Conservation (phyloP, 1,284 basidiomycete genomes). For the Cutaneotrichosporon mucoides region DNA sequence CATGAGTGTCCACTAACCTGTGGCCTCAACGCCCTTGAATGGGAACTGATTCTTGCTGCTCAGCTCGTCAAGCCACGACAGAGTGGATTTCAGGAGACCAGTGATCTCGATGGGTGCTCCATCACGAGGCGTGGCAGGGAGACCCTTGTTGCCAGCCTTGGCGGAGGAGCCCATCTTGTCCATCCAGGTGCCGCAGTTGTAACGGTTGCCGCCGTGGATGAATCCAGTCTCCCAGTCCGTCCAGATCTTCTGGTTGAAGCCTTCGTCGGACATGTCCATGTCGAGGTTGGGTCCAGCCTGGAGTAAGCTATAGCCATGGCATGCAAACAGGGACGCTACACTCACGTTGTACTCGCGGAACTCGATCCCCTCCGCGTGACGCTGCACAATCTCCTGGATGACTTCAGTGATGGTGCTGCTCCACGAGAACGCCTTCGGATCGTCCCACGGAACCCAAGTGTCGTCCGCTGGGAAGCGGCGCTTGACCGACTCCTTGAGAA, state of each 20-base stretch:
- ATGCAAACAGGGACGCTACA: background rate
- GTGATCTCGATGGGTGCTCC: conserved; percentile 95
- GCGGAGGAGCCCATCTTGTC: conserved; percentile 93
- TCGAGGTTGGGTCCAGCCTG: conserved; percentile 87
- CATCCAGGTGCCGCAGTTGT: conserved; percentile 75
- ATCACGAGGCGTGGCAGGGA: conserved; percentile 90
- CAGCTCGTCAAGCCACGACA: conserved; percentile 78
- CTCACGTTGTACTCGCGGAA: conserved; percentile 84
- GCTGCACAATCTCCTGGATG: conserved; percentile 92
- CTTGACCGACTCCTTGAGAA: conserved; percentile 77
- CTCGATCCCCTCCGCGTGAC: conserved; percentile 85
- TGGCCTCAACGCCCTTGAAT: conserved; percentile 80
- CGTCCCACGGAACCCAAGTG: conserved; percentile 91
- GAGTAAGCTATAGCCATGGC: no score
- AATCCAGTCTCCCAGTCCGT: conserved; percentile 95
- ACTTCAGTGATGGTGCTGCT: conserved; percentile 83
- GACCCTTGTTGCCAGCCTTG: conserved; percentile 88
- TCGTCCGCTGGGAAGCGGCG: conserved; percentile 91
- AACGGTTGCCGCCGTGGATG: conserved; percentile 78
- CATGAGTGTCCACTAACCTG: conserved; percentile 55
- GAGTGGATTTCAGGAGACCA: conserved; percentile 84
- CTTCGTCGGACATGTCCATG: conserved; percentile 84
- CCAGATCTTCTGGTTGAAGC: conserved; percentile 88
- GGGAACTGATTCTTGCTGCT: conserved; percentile 69
- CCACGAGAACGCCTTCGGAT: conserved; percentile 73